A percentile compares a stretch with the other conserved stretches of the same genome.
Conservation (phyloP, 768 basidiomycete genomes). For the Asterophora parasitica region DNA sequence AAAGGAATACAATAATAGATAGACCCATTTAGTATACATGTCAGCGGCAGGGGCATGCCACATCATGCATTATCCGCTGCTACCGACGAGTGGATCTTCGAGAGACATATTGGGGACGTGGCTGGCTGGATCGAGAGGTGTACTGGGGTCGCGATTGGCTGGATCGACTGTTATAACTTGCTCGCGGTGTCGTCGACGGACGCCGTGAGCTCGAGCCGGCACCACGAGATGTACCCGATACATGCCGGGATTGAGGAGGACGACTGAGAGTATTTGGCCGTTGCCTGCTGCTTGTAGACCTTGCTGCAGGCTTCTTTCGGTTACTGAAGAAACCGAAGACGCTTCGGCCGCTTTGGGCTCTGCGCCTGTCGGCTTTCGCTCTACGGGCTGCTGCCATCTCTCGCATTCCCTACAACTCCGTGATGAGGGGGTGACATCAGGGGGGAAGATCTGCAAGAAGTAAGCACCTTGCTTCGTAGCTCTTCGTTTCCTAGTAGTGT, state of each 20-base stretch:
- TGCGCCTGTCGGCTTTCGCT: constrained; percentile 19
- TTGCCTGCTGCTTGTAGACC: constrained; percentile 7
- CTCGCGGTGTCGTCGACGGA: constrained; percentile 10
- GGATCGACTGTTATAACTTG: constrained; percentile 6
- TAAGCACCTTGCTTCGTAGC: constrained; percentile 44
- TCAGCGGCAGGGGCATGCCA: too few species aligned
- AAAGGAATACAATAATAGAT: constrained; percentile 2
- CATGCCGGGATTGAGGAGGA: constrained; percentile 11
- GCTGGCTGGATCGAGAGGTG: not conserved
- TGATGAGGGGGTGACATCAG: constrained; percentile 5
- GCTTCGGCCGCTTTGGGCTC: constrained; percentile 15
- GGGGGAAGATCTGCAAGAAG: constrained; percentile 7
- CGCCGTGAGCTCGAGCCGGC: constrained; percentile 5
- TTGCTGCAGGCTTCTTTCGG: constrained; percentile 14
- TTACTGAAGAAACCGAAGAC: constrained; percentile 19
- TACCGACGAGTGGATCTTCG: constrained; percentile 11
- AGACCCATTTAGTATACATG: too few species aligned
- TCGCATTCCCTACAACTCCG: constrained; percentile 47
- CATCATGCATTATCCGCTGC: too few species aligned
- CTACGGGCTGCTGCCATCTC: constrained; percentile 59
- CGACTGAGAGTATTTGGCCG: constrained; percentile 9
- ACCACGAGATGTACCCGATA: constrained; percentile 6
- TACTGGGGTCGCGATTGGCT: constrained; percentile 5
- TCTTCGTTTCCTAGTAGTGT: constrained; percentile 61
- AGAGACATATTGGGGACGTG: constrained; percentile 5